Base-by-base conservation (phyloP, 306 rosid genomes). In the Notholithocarpus densiflorus region DNA sequence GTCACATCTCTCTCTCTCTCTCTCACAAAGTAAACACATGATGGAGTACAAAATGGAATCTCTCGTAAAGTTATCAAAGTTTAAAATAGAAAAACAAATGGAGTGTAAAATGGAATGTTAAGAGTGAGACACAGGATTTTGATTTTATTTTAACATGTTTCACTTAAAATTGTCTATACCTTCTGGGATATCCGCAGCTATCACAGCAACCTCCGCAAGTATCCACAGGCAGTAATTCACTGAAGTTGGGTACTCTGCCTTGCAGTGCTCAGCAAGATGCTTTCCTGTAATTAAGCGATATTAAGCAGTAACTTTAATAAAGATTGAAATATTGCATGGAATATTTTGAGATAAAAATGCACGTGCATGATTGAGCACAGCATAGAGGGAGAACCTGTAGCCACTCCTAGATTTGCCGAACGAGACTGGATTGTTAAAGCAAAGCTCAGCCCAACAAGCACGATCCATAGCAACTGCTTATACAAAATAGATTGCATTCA, bases 251-350 rank as follows among this genome's bases (percentile, higher is more conserved):
- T 76, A 76, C 59, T 76, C 79, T 31, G 14, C n/a, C 59, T 51
- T 76, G 60, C 79, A 76, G 13, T 76, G 79, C 72, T 76, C 61
- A 24, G 79, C 79, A 17, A 76, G 79, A 64, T 76, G 79, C 73
- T 76, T 76, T 55, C 79, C 79, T 76, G 24, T 32, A 37, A 37
- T 8, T 8, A 66, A 32, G 23, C 51, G 4, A 66, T 29, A 6
- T 57, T 57, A 21, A 57, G 31, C 8, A 48, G 53, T 48, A 48
- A 48, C 14, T 48, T 12, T 48, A 13, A 48, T 48, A 37, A 37
- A 37, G 45, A 37, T 37, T 37, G 45, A 37, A 37, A 37, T 37
- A 37, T 48, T 48, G 53, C 53, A 11, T 12, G 53, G 8, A 72
- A 48, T 68, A 4, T 24, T 72, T 45, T 18, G 27, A 43, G 6